Conservation (phyloP, 169 alveolate genomes). For the Cryptosporidium ryanae region DNA sequence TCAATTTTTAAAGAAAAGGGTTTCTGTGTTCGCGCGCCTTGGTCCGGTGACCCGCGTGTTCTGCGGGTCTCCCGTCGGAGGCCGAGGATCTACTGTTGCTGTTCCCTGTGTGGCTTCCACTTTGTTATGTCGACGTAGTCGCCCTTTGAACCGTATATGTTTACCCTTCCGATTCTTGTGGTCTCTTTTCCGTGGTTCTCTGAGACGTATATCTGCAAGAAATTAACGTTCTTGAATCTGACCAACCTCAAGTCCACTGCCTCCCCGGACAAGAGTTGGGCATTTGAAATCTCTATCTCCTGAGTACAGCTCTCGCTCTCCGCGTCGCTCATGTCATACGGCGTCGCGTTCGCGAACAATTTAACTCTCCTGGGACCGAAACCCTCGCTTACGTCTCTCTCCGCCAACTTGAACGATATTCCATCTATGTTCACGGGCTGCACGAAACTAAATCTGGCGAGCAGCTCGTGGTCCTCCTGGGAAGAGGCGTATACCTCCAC, state of each 20-base stretch:
- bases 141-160: conserved; percentile 36
- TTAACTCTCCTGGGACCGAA: conserved; percentile 57
- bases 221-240: conserved; percentile 35
- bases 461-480: conserved; percentile 38
- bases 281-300: conserved; percentile 24
- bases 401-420: conserved; percentile 13
- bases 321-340: conserved; percentile 30
- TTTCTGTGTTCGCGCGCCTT: no score
- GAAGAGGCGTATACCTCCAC: conserved; percentile 36
- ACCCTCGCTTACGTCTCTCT: conserved; percentile 21
- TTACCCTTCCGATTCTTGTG: conserved; percentile 13
- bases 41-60: no score
- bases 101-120: conserved; percentile 30
- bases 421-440: conserved; percentile 26
- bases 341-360: conserved; percentile 10
- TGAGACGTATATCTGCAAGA: conserved; percentile 29
- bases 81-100: not conserved
- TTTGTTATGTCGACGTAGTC: conserved; percentile 38
- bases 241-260: conserved; percentile 18
- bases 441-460: conserved; percentile 25
- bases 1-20: no score
- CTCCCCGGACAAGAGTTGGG: conserved; percentile 33
- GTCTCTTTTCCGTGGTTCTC: conserved; percentile 30
- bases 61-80: no score
- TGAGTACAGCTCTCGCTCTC: conserved; percentile 26